These are phyloP conservation scores for Saccharum spontaneum DNA, from an alignment of 176 grass and related monocot genomes.

Conservation along the genomic window DNA sequence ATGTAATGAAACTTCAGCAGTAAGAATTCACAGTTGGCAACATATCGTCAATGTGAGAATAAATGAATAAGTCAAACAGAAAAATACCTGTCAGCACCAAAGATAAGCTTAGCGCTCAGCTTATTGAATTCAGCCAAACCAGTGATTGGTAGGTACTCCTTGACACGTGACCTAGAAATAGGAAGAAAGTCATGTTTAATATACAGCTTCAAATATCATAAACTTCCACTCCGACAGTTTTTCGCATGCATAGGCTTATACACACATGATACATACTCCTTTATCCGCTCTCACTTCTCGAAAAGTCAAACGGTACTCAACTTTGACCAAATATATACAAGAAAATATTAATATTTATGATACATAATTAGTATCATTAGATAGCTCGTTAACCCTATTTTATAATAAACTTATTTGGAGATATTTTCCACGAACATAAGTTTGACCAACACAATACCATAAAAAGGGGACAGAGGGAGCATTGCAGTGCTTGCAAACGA, in stretches of 20 bases:
- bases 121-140: slow-evolving; percentile 97
- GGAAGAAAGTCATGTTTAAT: slow-evolving; percentile 27
- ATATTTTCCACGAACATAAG: not conserved
- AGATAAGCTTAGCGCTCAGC: slow-evolving; percentile 94
- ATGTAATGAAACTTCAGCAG: not conserved
- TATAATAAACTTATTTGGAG: not conserved
- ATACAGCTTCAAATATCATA: slow-evolving; percentile 18
- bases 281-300: not conserved
- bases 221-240: not conserved
- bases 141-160: slow-evolving; percentile 94
- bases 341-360: too few species aligned
- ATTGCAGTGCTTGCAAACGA: not conserved
- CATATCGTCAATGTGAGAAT: not conserved
- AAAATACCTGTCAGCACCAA: slow-evolving; percentile 86
- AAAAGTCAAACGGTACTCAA: not conserved
- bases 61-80: not conserved
- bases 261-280: not conserved
- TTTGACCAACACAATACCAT: not conserved
- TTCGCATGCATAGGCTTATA: not conserved
- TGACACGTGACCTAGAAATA: slow-evolving; percentile 62
- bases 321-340: too few species aligned
- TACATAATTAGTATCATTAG: too few species aligned
- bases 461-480: not conserved
- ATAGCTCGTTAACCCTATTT: not conserved
- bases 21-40: not conserved